A percentile compares a stretch with the other conserved stretches of the same genome.
Evolutionary conservation across 2,329 filamentous ascomycete species (phyloP).

Genomic region (Scortechinia acanthostroma): DNA sequence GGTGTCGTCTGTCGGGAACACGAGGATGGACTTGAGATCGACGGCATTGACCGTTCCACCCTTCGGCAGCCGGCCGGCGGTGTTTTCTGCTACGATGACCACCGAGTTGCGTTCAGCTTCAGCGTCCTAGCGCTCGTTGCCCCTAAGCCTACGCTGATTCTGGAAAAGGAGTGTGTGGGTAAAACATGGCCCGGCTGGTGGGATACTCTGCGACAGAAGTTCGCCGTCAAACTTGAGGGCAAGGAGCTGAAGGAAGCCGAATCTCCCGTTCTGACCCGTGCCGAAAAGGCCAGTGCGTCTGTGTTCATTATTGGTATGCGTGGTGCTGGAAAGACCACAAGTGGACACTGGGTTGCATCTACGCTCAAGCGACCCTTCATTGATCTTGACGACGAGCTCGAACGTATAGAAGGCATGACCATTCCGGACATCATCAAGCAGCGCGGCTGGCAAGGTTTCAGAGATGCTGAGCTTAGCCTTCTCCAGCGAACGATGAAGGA

Average conservation of each 20-base stretch:
- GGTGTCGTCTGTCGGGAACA: slow-evolving; percentile 80
- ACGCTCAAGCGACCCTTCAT: slow-evolving; percentile 71
- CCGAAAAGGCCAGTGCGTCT: slow-evolving; percentile 34
- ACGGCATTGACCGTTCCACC: slow-evolving; percentile 37
- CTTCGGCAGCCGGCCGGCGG: slow-evolving; percentile 51
- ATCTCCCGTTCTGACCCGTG: too few relatives aligned
- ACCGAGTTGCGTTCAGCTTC: slow-evolving; percentile 97
- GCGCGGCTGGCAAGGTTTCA: slow-evolving; percentile 81
- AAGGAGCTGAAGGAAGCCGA: slow-evolving; percentile 41
- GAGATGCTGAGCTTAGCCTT: slow-evolving; percentile 69
- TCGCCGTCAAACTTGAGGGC: slow-evolving; percentile 71
- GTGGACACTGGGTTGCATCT: slow-evolving; percentile 76
- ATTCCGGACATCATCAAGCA: slow-evolving; percentile 81
- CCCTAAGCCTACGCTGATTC: slow-evolving; percentile 66
- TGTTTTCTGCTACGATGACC: slow-evolving; percentile 92
- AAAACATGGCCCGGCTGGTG: slow-evolving; percentile 99
- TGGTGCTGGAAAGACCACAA: slow-evolving; percentile 91
- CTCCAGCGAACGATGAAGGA: slow-evolving; percentile 70
- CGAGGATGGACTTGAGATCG: slow-evolving; percentile 83
- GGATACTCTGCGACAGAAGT: slow-evolving; percentile 77
- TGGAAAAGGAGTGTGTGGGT: slow-evolving; percentile 85
- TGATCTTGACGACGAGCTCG: slow-evolving; percentile 83
- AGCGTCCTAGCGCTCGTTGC: slow-evolving; percentile 75
- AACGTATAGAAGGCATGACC: slow-evolving; percentile 62
- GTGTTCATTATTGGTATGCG: slow-evolving; percentile 97